Conservation (phyloP, 2,329 filamentous ascomycete genomes). For the Pyrenophora tritici-repentis region DNA sequence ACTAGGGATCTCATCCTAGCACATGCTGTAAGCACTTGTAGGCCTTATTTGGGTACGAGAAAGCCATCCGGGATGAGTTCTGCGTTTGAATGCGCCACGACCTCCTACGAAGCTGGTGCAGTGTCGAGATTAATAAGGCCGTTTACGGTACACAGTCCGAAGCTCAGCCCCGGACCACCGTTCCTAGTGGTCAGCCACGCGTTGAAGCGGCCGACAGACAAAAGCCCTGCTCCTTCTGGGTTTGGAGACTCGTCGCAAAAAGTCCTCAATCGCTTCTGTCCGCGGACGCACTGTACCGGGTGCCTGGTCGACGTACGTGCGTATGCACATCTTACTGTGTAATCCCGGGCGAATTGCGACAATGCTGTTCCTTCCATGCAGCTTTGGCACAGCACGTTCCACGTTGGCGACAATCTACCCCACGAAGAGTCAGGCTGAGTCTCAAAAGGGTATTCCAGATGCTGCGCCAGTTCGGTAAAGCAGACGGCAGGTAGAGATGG, state of each 20-base stretch:
- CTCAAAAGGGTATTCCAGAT: not conserved
- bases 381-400: not conserved
- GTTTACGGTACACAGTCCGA: not conserved
- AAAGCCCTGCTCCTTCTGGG: not conserved
- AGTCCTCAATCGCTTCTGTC: constrained; percentile 11
- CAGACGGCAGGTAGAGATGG: not conserved
- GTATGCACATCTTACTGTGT: constrained; percentile 11
- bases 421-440: not conserved
- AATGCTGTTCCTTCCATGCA: constrained; percentile 4
- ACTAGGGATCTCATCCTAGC: not conserved
- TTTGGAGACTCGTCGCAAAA: constrained; percentile 7
- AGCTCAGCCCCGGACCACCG: not conserved
- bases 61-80: not conserved
- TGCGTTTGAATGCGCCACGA: not conserved
- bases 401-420: not conserved
- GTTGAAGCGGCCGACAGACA: not conserved
- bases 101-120: not conserved
- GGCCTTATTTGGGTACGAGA: not conserved
- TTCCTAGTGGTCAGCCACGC: not conserved
- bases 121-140: not conserved
- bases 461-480: not conserved
- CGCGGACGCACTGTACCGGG: constrained; percentile 10
- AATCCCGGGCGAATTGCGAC: constrained; percentile 6
- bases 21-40: not conserved
- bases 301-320: constrained; percentile 22